Evolutionary conservation across 1,139 yeast species (phyloP), one percentile per base, ranked within the genome.

Genomic region (Lodderomyces jiufengensis): DNA sequence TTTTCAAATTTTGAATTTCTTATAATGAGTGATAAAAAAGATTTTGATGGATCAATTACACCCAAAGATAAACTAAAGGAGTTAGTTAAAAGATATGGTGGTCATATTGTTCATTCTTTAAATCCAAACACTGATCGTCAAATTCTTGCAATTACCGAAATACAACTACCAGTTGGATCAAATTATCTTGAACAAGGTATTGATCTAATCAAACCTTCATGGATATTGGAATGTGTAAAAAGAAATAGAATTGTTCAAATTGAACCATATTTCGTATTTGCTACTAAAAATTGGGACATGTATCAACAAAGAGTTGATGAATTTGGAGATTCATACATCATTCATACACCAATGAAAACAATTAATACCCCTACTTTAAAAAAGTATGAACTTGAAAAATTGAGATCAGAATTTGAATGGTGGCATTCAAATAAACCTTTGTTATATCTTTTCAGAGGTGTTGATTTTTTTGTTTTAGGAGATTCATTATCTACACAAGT

Each of bases 171-270:
- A 1, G 70, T 67, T 28, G 74, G 79, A 6, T 54, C 58, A 8
- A 59, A 63, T 1, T 57, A 78, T 34, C 50, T 65, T 3, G 55
- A 64, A 4, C 53, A 65, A 24, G 81, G 80, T 0, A 72, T 67
- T 45, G 86, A 82, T 48, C 65, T 90, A 1, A 52, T 87, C 6
- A 69, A 60, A 37, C 90, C 95, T 1, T 57, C 58, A 13, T 92
- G 96, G 95, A 55, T 87, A 6, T 62, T 77, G 31, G 88, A 84
- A 45, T 78, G 95, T 48, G 60, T 85, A 3, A 49, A 58, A 10
- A 56, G 65, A 14, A 49, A 58, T 0, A 43, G 50, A 2, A 37
- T 80, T 2, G 56, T 86, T 1, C 73, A 71, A 1, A 47, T 83
- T 9, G 95, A 86, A 47, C 83, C 86, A 0, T 50, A 57, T 8